Evolutionary conservation across 2,329 filamentous ascomycete species (phyloP), one percentile per base, ranked within the genome.

Genomic region (Aspergillus pseudoviridinutans): DNA sequence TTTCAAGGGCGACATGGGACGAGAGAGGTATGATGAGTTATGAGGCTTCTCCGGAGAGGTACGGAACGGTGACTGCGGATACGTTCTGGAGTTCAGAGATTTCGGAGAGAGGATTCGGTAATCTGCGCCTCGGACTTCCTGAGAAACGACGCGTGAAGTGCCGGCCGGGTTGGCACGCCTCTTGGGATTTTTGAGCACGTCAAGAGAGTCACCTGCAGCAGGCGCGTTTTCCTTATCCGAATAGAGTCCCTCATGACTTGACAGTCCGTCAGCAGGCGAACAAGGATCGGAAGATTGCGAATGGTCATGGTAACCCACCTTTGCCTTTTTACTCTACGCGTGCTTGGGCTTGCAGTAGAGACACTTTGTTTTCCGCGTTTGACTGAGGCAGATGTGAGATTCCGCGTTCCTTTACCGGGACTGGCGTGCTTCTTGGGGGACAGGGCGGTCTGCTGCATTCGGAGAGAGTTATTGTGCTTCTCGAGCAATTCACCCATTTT

Each of bases 401-500:
- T 61, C 56, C 71, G 65, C 8, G 68, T 62, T 6, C 59, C 56
- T 60, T 74, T 76, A 17, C 65, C 50, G 17, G 69, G 70, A 17
- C 66, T 67, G 12, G 63, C 61, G 29, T 63, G 70, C 54, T 72
- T 74, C 58, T 68, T 69, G 7, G 71, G 69, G 4, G 72, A 71
- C 12, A 60, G 59, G 49, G 56, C 61, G 35, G 70, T 66, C 35
- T 66, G 62, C 53, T 70, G 66, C 50, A 65, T 65, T 50, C 63
- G 59, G 50, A 59, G 61, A 52, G 60, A 54, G 42, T 60, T 58
- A 49, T 64, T 66, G 64, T 84, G 74, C 61, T 83, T 83, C 47
- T 83, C 78, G 5, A 92, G 72, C 8, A 97, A 80, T 49, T 96
- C 92, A 56, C 87, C 86, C 82, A 99, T 93, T 57, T 85, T 95